A percentile compares a stretch with the other conserved stretches of the same genome.
phyloP scores from a whole-genome alignment of 495 filamentous ascomycete genomes.

The Xylaria acuta region DNA sequence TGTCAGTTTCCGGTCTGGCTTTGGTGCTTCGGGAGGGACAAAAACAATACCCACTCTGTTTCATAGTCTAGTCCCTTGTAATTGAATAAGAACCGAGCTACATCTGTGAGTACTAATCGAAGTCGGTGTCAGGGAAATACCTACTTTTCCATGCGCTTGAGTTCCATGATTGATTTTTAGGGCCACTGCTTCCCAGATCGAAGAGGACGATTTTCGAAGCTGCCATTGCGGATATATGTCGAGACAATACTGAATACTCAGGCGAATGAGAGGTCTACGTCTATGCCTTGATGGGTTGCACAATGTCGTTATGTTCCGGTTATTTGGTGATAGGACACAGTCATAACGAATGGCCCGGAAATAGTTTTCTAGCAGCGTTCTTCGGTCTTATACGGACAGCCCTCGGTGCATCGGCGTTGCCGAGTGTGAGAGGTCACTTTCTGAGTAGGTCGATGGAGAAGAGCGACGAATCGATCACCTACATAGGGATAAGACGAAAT shows the following conservation, averaged over 20 bases:
- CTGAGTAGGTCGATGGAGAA: no score
- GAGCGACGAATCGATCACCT: no score
- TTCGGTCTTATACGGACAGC: background rate
- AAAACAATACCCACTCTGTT: conserved; percentile 62
- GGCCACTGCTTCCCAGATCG: conserved; percentile 60
- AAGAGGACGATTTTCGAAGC: conserved; percentile 52
- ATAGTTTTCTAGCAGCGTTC: background rate
- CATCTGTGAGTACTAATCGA: background rate
- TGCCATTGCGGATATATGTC: conserved; percentile 19
- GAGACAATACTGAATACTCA: background rate
- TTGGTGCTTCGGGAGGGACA: background rate
- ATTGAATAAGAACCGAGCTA: conserved; percentile 65
- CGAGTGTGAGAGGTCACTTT: background rate
- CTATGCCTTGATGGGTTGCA: background rate
- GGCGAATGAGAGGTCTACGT: background rate
- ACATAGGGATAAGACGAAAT: no score
- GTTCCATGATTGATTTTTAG: conserved; percentile 54
- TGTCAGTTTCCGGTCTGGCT: background rate
- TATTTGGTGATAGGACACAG: background rate
- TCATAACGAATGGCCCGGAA: background rate
- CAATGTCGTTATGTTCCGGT: background rate
- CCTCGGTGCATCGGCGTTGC: background rate
- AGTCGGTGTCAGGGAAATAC: conserved; percentile 21
- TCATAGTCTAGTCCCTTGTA: conserved; percentile 67
- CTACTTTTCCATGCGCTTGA: conserved; percentile 67